Evolutionary conservation across 2,329 filamentous ascomycete species (phyloP), one percentile per base, ranked within the genome.

Genomic region (Helotiales sp.): DNA sequence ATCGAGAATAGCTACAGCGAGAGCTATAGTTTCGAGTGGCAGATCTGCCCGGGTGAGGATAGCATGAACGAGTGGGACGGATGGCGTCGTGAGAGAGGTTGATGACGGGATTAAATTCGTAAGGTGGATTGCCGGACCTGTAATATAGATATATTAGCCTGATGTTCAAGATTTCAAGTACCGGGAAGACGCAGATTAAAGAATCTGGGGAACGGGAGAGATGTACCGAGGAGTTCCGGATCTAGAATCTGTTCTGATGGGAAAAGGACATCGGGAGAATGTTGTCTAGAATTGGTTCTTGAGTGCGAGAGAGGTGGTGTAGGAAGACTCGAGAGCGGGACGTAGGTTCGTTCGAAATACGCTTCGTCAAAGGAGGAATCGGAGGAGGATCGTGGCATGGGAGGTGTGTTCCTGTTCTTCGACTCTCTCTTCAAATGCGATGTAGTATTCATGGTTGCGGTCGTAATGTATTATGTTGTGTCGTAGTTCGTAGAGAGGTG

Each of bases 1-100:
- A 69, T 88, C 86, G 63, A 89, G 78, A 50, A 89, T 83, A 75
- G 84, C 87, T 36, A 86, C 84, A 33, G 84, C 85, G 34, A 89
- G 75, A 44, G 85, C 85, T 47, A 88, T 76, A 24, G 80, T 84
- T 67, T 87, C 83, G 67, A 84, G 77, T 3, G 84, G 80, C 25
- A 88, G 74, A 54, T 78, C 74, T 56, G 84, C 80, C 61, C 83
- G 80, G 56, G 76, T 76, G 57, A 89, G 77, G 63, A 89, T 81
- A 47, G 78, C 77, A 69, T 88, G 85, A 22, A 88, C 81, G 48
- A 83, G 74, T 33, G 80, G 72, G 29, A 85, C 76, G 1, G 84
- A 88, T 2, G 86, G 79, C 1, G 76, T 75, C 58, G 79, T 79
- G 57, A 87, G 76, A 24, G 85, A 88, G 57, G 84, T 83, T 12